A percentile compares a stretch with the other conserved stretches of the same genome.
Conservation (phyloP, 148 eudicot genomes). For the Selenicereus undatus region DNA sequence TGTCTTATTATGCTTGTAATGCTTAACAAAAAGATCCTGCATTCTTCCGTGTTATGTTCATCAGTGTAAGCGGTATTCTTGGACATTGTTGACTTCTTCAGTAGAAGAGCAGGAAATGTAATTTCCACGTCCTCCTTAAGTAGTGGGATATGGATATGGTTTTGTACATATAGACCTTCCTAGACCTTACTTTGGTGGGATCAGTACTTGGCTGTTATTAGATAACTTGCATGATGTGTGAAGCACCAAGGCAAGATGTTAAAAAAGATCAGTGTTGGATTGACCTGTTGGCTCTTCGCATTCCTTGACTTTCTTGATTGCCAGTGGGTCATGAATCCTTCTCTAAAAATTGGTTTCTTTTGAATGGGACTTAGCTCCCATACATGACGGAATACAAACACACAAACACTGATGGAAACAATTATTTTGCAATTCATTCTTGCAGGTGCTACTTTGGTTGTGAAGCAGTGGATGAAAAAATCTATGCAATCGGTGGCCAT, state of each 20-base stretch:
- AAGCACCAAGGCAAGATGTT: not conserved
- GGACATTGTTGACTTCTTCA: not conserved
- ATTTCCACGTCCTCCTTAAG: not conserved
- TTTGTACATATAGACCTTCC: not conserved
- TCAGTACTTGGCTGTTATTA: not conserved
- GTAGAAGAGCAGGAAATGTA: not conserved
- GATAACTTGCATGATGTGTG: not conserved
- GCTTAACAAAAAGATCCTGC: not conserved
- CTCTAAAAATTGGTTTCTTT: not conserved
- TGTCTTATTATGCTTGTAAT: not conserved
- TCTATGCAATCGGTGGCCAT: constrained; percentile 76
- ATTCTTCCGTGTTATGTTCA: not conserved
- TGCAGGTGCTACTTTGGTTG: constrained; percentile 83
- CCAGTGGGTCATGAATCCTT: not conserved
- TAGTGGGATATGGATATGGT: not conserved
- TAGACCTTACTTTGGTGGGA: not conserved
- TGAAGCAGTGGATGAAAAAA: constrained; percentile 58
- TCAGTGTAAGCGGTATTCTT: not conserved
- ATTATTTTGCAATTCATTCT: constrained; percentile 12
- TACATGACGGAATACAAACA: not conserved
- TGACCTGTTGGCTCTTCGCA: not conserved
- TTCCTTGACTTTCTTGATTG: not conserved
- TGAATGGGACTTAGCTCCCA: not conserved
- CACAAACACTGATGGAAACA: not conserved
- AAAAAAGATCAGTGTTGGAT: not conserved